These are phyloP conservation scores for Solanum ossicruentum DNA, from an alignment of 257 asterid species.

Conservation along the genomic window DNA sequence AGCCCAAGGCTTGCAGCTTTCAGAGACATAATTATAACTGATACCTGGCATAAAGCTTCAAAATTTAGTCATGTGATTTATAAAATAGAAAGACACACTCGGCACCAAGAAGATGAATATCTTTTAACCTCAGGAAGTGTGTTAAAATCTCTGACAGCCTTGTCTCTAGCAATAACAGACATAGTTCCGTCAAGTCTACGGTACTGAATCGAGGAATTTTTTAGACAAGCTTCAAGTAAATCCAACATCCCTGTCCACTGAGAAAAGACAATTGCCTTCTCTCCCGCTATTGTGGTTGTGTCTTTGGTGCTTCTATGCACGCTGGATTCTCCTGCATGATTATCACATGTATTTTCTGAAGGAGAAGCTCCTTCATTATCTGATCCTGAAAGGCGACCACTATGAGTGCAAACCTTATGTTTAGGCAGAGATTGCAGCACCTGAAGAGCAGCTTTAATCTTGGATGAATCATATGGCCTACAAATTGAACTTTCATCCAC, in stretches of 20 bases:
- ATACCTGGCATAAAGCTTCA: slow-evolving; percentile 34
- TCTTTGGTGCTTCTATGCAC: slow-evolving; percentile 6
- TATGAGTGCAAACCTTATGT: slow-evolving; percentile 14
- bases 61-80: background rate
- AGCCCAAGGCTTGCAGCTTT: slow-evolving; percentile 98
- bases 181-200: slow-evolving; percentile 96
- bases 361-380: slow-evolving; percentile 6
- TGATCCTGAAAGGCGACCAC: slow-evolving; percentile 11
- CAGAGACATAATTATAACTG: slow-evolving; percentile 93
- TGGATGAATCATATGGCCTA: slow-evolving; percentile 60
- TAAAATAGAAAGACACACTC: background rate
- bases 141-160: slow-evolving; percentile 92
- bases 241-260: slow-evolving; percentile 99
- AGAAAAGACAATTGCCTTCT: slow-evolving; percentile 92
- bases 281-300: slow-evolving; percentile 30
- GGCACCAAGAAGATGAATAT: background rate
- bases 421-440: slow-evolving; percentile 49
- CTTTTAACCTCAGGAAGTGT: slow-evolving; percentile 63
- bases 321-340: slow-evolving; percentile 10
- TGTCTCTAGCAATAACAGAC: slow-evolving; percentile 83
- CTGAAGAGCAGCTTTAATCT: slow-evolving; percentile 77
- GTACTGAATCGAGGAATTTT: slow-evolving; percentile 51
- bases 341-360: slow-evolving; percentile 14
- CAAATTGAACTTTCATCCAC: slow-evolving; percentile 19
- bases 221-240: slow-evolving; percentile 77